Base-by-base conservation (phyloP, 805 yeast species). In the Priceomyces melissophilus region DNA sequence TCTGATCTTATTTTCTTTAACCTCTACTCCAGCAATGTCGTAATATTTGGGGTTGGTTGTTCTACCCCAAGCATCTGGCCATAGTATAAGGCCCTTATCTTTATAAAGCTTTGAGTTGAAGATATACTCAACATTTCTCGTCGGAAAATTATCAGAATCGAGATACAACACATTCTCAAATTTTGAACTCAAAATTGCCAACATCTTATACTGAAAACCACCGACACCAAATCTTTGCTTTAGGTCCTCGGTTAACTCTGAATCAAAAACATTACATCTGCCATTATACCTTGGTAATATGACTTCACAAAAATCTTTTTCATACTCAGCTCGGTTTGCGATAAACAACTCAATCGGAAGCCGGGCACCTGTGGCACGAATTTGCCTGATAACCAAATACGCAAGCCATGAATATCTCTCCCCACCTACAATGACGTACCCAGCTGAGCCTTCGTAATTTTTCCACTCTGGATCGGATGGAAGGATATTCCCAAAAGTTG, bases 31-130 rank as follows among this genome's bases (percentile, higher is more conserved):
- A 8, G 85, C 75, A 40, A 83, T 78, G 7, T 77, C 78, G 52
- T 76, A 79, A 51, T 59, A 79, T 35, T 63, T 65, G 14, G 87
- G 87, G 46, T 76, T 71, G 7, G 86, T 80, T 4, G 86, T 79
- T 57, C 87, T 67, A 2, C 81, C 71, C 87, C 87, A 81, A 28
- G 77, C 76, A 58, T 81, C 87, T 3, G 87, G 87, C 87, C 87
- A 81, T 7, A 79, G 43, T 8, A 81, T 63, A 40, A 81, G 53
- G 0, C 77, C 74, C 12, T 61, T 60, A 8, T 43, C 82, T 78
- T 55, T 49, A 59, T 63, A 81, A 6, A 67, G 61, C 10, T 64
- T 55, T 27, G 77, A 69, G 2, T 57, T 55, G 40, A 81, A 75
- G 32, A 82, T 62, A 38, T 61, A 60, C 39, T 76, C 79, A 12